These are phyloP conservation scores for Harrya chromipes DNA, from an alignment of 768 basidiomycete species.

Conservation along the genomic window DNA sequence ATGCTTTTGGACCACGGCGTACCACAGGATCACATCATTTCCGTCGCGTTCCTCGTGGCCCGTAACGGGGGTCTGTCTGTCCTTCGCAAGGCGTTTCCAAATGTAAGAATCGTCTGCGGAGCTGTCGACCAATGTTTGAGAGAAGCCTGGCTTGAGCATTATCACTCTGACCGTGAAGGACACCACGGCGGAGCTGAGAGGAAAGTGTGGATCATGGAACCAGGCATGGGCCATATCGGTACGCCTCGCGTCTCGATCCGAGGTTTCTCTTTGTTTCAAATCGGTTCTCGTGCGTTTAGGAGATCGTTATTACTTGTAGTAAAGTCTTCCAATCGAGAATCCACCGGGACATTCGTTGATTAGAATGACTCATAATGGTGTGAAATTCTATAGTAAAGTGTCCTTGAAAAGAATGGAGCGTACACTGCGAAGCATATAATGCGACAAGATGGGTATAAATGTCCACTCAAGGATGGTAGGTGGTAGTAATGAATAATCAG, in stretches of 20 bases:
- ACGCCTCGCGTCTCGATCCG: constrained; percentile 11
- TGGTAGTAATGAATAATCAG: not conserved
- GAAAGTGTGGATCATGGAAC: constrained; percentile 81
- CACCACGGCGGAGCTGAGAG: constrained; percentile 46
- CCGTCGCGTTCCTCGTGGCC: constrained; percentile 86
- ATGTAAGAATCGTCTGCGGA: constrained; percentile 79
- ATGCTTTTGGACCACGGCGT: constrained; percentile 93
- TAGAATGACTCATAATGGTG: constrained; percentile 1
- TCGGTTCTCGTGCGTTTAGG: constrained; percentile 22
- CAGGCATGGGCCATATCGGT: constrained; percentile 91
- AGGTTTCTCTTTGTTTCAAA: not conserved
- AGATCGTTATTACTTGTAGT: constrained; percentile 40
- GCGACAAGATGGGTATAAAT: constrained; percentile 6
- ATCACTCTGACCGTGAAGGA: constrained; percentile 43
- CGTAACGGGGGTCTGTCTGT: constrained; percentile 75
- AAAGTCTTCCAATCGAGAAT: constrained; percentile 11
- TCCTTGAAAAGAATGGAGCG: constrained; percentile 12
- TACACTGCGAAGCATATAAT: constrained; percentile 13
- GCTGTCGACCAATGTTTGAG: constrained; percentile 76
- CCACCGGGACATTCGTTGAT: constrained; percentile 1
- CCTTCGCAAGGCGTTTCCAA: constrained; percentile 79
- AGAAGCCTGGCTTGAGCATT: constrained; percentile 68
- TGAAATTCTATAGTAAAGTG: constrained; percentile 8
- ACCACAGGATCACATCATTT: constrained; percentile 78
- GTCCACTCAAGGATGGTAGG: constrained; percentile 3